Percentiles rank a stretch among this genome's conserved stretches.
These are phyloP conservation scores for Sporothrix euskadiensis DNA, from an alignment of 2,329 filamentous ascomycete species.

Conservation along the genomic window DNA sequence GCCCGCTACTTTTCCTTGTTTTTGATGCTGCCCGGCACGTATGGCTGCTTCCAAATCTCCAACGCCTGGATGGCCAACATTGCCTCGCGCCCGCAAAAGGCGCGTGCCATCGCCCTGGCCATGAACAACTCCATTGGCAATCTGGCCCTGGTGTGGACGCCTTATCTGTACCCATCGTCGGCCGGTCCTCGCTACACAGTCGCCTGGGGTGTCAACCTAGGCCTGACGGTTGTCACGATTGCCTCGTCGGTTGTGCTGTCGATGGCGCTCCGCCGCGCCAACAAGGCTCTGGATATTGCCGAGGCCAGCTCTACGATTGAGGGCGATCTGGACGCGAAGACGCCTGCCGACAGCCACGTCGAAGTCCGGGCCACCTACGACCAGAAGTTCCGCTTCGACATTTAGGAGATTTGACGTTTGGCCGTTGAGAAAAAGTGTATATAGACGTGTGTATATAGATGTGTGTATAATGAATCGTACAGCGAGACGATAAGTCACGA, in stretches of 20 bases:
- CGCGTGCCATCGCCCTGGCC: slow-evolving; percentile 35
- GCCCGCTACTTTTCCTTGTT: slow-evolving; percentile 17
- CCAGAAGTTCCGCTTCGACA: not conserved
- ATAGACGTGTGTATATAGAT: not conserved
- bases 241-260: not conserved
- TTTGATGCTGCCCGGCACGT: slow-evolving; percentile 29
- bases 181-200: not conserved
- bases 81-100: slow-evolving; percentile 35
- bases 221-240: not conserved
- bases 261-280: not conserved
- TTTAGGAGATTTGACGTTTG: not conserved
- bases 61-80: slow-evolving; percentile 39
- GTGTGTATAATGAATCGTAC: not conserved
- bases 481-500: not conserved
- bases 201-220: not conserved
- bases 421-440: not conserved
- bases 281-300: not conserved
- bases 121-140: slow-evolving; percentile 38
- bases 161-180: slow-evolving; percentile 18
- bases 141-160: slow-evolving; percentile 36
- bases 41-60: slow-evolving; percentile 36
- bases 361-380: not conserved
- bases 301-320: not conserved
- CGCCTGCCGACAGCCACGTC: slow-evolving; percentile 3
- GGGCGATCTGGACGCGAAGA: not conserved